phyloP scores from a whole-genome alignment of 371 early-diverging fungal species.

The Mortierella sp. region DNA sequence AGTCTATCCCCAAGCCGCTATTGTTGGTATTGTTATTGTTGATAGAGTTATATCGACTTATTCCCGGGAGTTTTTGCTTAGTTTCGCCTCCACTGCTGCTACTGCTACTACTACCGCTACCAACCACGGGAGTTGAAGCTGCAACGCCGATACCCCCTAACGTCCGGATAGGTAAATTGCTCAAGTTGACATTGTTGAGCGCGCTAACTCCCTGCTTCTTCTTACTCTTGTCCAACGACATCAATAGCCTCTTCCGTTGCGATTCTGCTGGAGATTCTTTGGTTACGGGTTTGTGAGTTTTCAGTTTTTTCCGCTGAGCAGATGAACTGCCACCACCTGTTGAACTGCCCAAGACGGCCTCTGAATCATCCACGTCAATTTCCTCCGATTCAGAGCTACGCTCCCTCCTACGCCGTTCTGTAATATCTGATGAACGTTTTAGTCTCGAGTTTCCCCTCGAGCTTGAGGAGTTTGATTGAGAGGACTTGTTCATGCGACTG shows the following conservation, averaged over 20 bases:
- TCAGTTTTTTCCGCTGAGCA: conserved; percentile 23
- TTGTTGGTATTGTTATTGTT: conserved; percentile 3
- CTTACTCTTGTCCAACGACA: conserved; percentile 44
- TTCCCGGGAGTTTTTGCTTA: conserved; percentile 43
- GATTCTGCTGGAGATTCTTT: conserved; percentile 41
- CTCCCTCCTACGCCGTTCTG: conserved; percentile 27
- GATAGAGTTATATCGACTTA: conserved; percentile 22
- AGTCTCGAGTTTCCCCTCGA: conserved; percentile 16
- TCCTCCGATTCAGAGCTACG: conserved; percentile 41
- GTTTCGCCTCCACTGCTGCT: conserved; percentile 13
- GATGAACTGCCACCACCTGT: conserved; percentile 9
- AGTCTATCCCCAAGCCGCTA: neutral
- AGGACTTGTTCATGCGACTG: conserved; percentile 13
- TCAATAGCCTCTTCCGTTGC: conserved; percentile 36
- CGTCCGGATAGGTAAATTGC: conserved; percentile 39
- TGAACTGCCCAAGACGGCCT: conserved; percentile 43
- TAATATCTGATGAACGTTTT: conserved; percentile 22
- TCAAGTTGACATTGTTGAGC: conserved; percentile 30
- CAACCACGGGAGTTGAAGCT: conserved; percentile 6
- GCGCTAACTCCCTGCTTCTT: conserved; percentile 31
- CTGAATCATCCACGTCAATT: conserved; percentile 48
- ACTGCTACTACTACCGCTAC: neutral
- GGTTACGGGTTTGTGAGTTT: conserved; percentile 4
- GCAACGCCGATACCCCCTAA: conserved; percentile 31
- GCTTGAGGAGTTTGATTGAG: conserved; percentile 10